These are phyloP conservation scores for Udeniomyces megalosporus DNA, from an alignment of 768 basidiomycete species.

Conservation along the genomic window DNA sequence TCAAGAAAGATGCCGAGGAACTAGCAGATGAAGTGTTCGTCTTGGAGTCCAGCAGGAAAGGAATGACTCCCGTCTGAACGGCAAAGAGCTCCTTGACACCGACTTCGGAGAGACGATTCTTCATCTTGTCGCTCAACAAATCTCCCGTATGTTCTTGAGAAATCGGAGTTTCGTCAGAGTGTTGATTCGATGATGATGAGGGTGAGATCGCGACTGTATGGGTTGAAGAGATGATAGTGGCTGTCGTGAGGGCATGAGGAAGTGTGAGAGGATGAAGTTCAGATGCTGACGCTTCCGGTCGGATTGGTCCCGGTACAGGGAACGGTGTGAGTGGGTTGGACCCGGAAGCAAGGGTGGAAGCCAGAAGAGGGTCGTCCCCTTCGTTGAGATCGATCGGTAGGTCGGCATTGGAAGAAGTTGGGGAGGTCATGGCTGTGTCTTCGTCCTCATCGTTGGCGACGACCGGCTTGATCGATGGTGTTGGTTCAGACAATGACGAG, in stretches of 20 bases:
- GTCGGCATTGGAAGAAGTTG: not conserved
- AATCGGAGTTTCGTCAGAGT: constrained; percentile 31
- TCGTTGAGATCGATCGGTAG: not conserved
- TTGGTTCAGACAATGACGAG: constrained; percentile 9
- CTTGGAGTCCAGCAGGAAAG: constrained; percentile 47
- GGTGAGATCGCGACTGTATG: not conserved
- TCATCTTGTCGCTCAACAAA: constrained; percentile 1
- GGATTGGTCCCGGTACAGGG: not conserved
- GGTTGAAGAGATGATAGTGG: not conserved
- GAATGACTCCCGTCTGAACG: constrained; percentile 83
- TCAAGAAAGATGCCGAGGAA: constrained; percentile 26
- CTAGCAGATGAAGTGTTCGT: not conserved
- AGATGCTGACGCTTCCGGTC: constrained; percentile 6
- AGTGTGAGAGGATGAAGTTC: constrained; percentile 11
- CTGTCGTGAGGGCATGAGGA: constrained; percentile 8
- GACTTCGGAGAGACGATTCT: not conserved
- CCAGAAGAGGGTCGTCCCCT: not conserved
- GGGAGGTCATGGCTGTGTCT: too few species aligned
- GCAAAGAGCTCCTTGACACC: constrained; percentile 10
- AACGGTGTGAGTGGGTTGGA: constrained; percentile 7
- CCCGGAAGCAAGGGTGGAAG: not conserved
- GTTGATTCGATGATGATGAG: not conserved
- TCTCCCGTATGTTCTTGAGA: not conserved
- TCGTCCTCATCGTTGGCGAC: constrained; percentile 10
- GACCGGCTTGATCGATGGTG: constrained; percentile 1